Conservation (phyloP, 495 filamentous ascomycete species). For the Podospora pseudoanserina region DNA sequence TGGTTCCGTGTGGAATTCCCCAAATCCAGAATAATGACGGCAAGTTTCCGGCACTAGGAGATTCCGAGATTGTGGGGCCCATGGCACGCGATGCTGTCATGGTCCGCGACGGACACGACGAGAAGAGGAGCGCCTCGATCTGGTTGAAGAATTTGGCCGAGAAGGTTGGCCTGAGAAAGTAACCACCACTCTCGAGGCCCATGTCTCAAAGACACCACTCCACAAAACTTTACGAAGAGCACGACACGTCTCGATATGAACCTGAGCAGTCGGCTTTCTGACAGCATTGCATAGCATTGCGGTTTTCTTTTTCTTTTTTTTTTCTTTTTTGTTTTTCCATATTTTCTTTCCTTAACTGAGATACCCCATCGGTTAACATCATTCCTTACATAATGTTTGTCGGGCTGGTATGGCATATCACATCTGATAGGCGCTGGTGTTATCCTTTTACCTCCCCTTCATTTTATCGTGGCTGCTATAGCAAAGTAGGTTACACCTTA, state of each 20-base stretch:
- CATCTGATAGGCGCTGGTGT: neutral
- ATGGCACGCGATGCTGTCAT: slow-evolving; percentile 66
- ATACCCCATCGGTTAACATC: slow-evolving; percentile 26
- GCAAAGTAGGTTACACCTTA: neutral
- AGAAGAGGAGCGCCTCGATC: slow-evolving; percentile 36
- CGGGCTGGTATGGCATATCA: slow-evolving; percentile 4
- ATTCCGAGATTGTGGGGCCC: slow-evolving; percentile 88
- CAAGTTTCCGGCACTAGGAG: slow-evolving; percentile 83
- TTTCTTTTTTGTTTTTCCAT: neutral
- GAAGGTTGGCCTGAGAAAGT: slow-evolving; percentile 43
- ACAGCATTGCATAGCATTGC: neutral
- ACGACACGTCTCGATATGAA: neutral
- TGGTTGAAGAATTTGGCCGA: slow-evolving; percentile 45
- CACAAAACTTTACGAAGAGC: neutral
- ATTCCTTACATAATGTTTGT: slow-evolving; percentile 13
- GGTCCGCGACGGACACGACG: slow-evolving; percentile 39
- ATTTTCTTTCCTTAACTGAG: slow-evolving; percentile 17
- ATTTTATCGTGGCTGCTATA: neutral
- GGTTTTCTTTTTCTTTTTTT: slow-evolving; percentile 2
- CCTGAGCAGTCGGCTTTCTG: neutral
- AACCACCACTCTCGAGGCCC: neutral
- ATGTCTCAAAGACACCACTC: neutral
- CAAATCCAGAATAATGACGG: slow-evolving; percentile 59
- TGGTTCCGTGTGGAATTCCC: slow-evolving; percentile 42
- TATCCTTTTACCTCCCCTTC: neutral